Evolutionary conservation across 2,329 filamentous ascomycete genomes (phyloP).

Genomic region (Epicoccum nigrum): DNA sequence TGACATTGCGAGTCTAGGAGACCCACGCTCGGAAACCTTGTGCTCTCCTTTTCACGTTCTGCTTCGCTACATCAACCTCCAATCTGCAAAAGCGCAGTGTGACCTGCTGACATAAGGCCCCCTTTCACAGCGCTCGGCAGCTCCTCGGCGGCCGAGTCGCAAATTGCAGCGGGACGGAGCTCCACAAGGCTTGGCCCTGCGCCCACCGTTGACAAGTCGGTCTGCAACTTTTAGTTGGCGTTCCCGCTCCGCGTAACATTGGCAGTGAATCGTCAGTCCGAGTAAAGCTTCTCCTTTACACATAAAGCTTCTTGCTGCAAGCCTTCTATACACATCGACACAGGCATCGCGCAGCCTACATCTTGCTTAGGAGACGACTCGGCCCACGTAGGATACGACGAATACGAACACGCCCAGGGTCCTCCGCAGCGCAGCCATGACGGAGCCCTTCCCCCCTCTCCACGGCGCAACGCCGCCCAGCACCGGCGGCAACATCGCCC

Average conservation of each 20-base stretch:
- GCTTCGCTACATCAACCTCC: background rate
- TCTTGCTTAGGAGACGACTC: no score
- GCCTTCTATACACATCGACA: no score
- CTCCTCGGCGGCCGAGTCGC: conserved; percentile 16
- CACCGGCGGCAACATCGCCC: conserved; percentile 20
- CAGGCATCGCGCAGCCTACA: no score
- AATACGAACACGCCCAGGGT: background rate
- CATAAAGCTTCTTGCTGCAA: no score
- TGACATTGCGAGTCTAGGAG: no score
- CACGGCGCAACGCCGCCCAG: conserved; percentile 25
- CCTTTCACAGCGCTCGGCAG: background rate
- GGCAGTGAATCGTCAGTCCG: background rate
- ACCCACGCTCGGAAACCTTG: no score
- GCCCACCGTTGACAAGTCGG: no score
- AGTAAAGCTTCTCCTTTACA: background rate
- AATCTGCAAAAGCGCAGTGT: background rate
- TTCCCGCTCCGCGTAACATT: background rate
- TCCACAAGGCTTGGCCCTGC: conserved; percentile 5
- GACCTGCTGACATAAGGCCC: background rate
- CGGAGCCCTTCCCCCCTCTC: conserved; percentile 45
- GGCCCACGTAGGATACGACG: background rate
- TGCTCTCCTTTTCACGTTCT: background rate
- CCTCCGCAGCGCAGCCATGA: conserved; percentile 23
- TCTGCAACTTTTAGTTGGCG: conserved; percentile 11
- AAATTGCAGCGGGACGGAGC: conserved; percentile 18